Conservation (phyloP, 2,329 filamentous ascomycete species). For the Cercospora zeae-maydis region DNA sequence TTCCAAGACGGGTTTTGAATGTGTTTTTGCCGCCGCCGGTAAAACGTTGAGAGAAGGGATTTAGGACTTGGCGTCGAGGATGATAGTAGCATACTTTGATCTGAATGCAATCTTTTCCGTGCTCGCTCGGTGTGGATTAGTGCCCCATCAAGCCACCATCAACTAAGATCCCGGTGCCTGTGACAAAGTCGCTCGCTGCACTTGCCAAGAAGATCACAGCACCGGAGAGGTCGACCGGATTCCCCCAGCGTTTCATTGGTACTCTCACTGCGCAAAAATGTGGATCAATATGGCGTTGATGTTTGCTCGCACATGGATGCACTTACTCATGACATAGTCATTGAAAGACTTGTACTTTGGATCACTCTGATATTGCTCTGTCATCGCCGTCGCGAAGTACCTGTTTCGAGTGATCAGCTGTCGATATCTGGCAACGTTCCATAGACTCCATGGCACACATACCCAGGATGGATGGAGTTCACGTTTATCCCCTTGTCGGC, state of each 20-base stretch:
- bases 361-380: conserved; percentile 26
- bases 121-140: background rate
- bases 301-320: background rate
- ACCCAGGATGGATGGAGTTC: conserved; percentile 78
- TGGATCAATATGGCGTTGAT: background rate
- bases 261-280: conserved; percentile 59
- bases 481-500: conserved; percentile 69
- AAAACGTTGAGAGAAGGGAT: conserved; percentile 30
- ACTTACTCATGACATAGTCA: conserved; percentile 56
- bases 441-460: background rate
- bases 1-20: conserved; percentile 61
- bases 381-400: conserved; percentile 27
- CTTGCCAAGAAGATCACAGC: conserved; percentile 73
- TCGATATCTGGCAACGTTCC: background rate
- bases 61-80: background rate
- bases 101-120: too few species aligned
- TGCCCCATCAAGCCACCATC: conserved; percentile 65
- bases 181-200: conserved; percentile 71
- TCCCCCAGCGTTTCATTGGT: conserved; percentile 77
- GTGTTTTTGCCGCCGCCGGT: conserved; percentile 58
- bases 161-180: conserved; percentile 73
- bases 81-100: background rate
- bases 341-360: conserved; percentile 46
- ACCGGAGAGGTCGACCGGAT: conserved; percentile 81
- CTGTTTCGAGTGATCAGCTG: conserved; percentile 52